These are phyloP conservation scores for Coniochaeta sp. DNA, from an alignment of 2,329 filamentous ascomycete species.

Conservation along the genomic window DNA sequence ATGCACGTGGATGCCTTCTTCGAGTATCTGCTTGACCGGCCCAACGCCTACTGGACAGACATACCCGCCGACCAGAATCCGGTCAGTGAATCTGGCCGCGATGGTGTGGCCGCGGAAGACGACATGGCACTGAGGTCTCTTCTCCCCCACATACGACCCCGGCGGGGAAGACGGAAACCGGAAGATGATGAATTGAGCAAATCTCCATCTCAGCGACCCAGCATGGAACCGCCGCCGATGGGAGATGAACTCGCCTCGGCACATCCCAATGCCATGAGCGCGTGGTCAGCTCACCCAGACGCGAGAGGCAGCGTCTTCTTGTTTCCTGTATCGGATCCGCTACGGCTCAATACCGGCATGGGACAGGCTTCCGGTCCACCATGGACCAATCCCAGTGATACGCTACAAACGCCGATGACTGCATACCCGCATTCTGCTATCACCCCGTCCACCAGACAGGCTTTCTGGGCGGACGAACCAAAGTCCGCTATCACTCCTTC, in stretches of 20 bases:
- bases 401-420: conserved; percentile 52
- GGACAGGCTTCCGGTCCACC: conserved; percentile 25
- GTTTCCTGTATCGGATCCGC: conserved; percentile 27
- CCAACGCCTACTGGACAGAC: conserved; percentile 72
- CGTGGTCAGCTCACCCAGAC: conserved; percentile 40
- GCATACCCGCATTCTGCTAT: conserved; percentile 75
- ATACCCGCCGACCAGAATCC: conserved; percentile 60
- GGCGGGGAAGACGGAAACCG: conserved; percentile 53
- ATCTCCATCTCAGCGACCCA: conserved; percentile 48
- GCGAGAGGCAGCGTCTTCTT: conserved; percentile 24
- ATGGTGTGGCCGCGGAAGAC: conserved; percentile 79
- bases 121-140: conserved; percentile 81
- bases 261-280: conserved; percentile 30
- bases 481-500: conserved; percentile 67
- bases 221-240: conserved; percentile 14
- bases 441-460: conserved; percentile 51
- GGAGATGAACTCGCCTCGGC: conserved; percentile 46
- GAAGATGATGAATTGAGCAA: conserved; percentile 49
- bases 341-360: conserved; percentile 26
- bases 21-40: conserved; percentile 73
- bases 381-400: conserved; percentile 37
- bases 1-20: conserved; percentile 96
- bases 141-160: conserved; percentile 65
- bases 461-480: conserved; percentile 59
- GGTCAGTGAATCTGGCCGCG: conserved; percentile 57